Conservation (phyloP, 2,329 filamentous ascomycete species). For the Colletotrichum somersetense region DNA sequence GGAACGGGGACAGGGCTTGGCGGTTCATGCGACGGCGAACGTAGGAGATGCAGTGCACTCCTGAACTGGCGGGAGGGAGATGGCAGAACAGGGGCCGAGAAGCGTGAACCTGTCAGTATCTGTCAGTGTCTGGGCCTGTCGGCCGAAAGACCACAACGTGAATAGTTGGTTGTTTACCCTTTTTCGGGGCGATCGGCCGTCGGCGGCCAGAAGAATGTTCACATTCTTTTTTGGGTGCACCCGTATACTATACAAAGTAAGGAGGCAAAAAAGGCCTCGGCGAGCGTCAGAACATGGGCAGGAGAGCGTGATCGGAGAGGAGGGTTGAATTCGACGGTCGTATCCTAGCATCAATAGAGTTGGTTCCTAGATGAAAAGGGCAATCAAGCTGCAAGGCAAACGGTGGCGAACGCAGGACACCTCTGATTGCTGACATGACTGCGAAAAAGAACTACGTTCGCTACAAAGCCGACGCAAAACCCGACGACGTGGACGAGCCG, state of each 20-base stretch:
- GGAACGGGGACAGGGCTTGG: slow-evolving; percentile 1
- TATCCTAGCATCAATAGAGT: no score
- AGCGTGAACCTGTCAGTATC: neutral
- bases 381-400: neutral
- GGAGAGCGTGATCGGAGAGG: neutral
- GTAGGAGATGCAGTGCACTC: slow-evolving; percentile 29
- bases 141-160: neutral
- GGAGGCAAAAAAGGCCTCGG: neutral
- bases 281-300: neutral
- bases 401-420: neutral
- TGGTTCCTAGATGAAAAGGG: neutral
- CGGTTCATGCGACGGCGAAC: slow-evolving; percentile 23
- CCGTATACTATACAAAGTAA: neutral
- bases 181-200: neutral
- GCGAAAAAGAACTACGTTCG: neutral
- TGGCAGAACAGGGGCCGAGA: slow-evolving; percentile 3
- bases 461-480: neutral
- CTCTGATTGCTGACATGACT: neutral
- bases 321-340: neutral
- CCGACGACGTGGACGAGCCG: neutral
- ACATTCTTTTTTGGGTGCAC: neutral
- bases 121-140: neutral
- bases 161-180: neutral
- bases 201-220: neutral
- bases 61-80: slow-evolving; percentile 10